Evolutionary conservation across 352 stramenopile species (phyloP).

Genomic region (Globisporangium uncinulatum): DNA sequence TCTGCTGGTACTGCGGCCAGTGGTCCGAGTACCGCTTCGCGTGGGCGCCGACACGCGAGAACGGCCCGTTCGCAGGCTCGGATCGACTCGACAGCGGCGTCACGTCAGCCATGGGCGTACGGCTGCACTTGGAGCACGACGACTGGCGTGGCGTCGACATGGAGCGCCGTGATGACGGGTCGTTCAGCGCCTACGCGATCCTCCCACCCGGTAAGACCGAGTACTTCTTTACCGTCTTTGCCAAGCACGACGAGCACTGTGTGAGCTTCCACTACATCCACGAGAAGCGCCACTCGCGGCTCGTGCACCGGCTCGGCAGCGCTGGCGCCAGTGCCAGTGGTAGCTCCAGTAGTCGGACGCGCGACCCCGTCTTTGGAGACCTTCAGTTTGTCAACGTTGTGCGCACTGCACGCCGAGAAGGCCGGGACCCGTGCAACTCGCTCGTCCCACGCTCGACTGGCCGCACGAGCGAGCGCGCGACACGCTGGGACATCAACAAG

Average conservation of each 20-base stretch:
- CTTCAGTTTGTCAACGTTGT: constrained; percentile 51
- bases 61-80: constrained; percentile 31
- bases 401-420: constrained; percentile 42
- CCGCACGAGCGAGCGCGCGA: constrained; percentile 25
- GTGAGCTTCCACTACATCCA: constrained; percentile 42
- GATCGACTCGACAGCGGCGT: constrained; percentile 22
- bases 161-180: constrained; percentile 50
- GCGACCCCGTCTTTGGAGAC: constrained; percentile 17
- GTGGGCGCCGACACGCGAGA: constrained; percentile 38
- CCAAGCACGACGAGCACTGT: constrained; percentile 16
- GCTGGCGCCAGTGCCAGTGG: not conserved
- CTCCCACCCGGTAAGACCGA: constrained; percentile 66
- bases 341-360: not conserved
- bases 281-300: constrained; percentile 31
- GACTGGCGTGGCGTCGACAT: constrained; percentile 66
- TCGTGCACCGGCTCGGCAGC: constrained; percentile 7
- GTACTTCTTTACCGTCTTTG: constrained; percentile 64
- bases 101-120: constrained; percentile 30
- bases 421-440: constrained; percentile 65
- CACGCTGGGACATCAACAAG: constrained; percentile 76
- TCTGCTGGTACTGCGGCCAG: constrained; percentile 74
- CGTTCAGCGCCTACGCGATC: constrained; percentile 52
- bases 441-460: constrained; percentile 49
- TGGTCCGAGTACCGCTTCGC: constrained; percentile 74
- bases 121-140: constrained; percentile 61